Evolutionary conservation across 441 rosid species (phyloP), one percentile per base, ranked within the genome.

Genomic region (Populus hybrid): DNA sequence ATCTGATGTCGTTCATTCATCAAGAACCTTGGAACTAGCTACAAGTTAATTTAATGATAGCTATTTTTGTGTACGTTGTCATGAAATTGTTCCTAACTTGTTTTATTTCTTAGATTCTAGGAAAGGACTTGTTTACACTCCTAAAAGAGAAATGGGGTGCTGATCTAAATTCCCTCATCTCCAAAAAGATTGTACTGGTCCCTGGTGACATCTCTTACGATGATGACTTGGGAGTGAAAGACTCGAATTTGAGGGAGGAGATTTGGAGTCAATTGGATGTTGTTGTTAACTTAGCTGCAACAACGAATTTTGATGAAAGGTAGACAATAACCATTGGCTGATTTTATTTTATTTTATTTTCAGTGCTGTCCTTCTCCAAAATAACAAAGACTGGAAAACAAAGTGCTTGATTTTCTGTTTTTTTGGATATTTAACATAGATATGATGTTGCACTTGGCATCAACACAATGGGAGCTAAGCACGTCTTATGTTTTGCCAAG

Each of bases 271-370:
- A 89, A 71, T 70, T 92, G 18, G 96, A 95, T 70, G 80, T 84
- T 50, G 78, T 87, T 3, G 79, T 93, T 42, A 95, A 95, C 82
- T 80, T 92, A 35, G 99, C 98, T 59, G 99, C 98, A 23, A 90
- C 95, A 0, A 93, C 98, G 72, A 93, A 83, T 73, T 95, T 93
- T 26, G 95, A 95, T 80, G 97, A 92, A 83, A 91, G 98, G 97
- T 93, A 82, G 35, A 1, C 23, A 21, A 18, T 26, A 57, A 57
- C 8, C 1, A 5, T 16, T 8, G 32, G 5, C 32, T 30, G 32
- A 30, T 30, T 30, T 30, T 30, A 30, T 30, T 30, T 30, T 30
- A 30, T 30, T 30, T 30, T 30, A 28, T 28, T 28, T 28, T 28
- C 32, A 3, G 32, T 30, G 0, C 21, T 18, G 10, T 20, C 63